A percentile compares a stretch with the other conserved stretches of the same genome.
Conservation (phyloP, 164 flowering plant species). For the Vitis labrusca region DNA sequence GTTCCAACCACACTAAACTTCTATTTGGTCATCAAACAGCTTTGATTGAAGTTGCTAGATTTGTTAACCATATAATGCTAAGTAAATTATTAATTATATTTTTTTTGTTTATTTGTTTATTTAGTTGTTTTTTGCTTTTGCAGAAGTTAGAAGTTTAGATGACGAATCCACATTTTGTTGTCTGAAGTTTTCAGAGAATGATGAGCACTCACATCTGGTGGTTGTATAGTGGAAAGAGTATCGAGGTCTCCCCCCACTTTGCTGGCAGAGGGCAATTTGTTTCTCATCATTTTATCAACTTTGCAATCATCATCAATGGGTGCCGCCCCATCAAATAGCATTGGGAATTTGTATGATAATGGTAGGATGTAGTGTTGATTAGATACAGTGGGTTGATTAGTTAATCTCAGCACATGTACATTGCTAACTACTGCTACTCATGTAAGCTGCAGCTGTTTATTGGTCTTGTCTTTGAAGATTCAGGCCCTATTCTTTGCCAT, state of each 20-base stretch:
- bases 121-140: background rate
- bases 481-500: constrained; percentile 16
- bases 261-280: background rate
- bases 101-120: background rate
- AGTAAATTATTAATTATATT: no score
- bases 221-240: constrained; percentile 13
- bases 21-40: no score
- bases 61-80: no score
- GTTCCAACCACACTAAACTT: no score
- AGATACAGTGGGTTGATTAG: constrained; percentile 10
- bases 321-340: background rate
- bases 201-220: constrained; percentile 12
- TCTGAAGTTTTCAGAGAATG: constrained; percentile 1
- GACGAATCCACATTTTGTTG: constrained; percentile 8
- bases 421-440: constrained; percentile 26
- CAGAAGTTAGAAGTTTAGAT: constrained; percentile 7
- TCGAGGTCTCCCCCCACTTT: background rate
- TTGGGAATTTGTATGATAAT: constrained; percentile 26
- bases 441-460: constrained; percentile 1
- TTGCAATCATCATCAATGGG: no score
- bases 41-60: no score
- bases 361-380: constrained; percentile 20
- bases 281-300: background rate
- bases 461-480: constrained; percentile 10
- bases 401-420: constrained; percentile 23